Conservation (phyloP, 2,329 filamentous ascomycete species). For the Trichophyton rubrum region DNA sequence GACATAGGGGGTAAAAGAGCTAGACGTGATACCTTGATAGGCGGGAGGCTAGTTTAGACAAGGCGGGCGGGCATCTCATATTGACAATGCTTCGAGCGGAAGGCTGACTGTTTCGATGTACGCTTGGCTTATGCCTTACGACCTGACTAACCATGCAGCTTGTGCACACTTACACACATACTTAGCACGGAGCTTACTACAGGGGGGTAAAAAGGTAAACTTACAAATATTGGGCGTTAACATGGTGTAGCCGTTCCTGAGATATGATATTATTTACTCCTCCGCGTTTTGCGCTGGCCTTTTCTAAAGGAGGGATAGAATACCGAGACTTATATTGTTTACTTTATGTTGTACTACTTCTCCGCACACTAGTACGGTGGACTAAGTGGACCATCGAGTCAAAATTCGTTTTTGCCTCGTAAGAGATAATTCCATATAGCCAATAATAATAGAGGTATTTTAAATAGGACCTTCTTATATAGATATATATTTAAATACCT, state of each 20-base stretch:
- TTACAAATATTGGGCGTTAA: neutral
- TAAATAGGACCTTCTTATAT: too few species aligned
- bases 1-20: too few species aligned
- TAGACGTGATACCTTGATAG: too few species aligned
- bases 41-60: neutral
- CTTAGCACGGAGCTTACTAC: too few species aligned
- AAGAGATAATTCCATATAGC: too few species aligned
- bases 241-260: neutral
- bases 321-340: neutral
- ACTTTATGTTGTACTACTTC: neutral
- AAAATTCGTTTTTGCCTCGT: too few species aligned
- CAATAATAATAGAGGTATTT: too few species aligned
- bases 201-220: neutral
- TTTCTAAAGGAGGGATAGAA: neutral
- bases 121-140: neutral
- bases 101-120: neutral
- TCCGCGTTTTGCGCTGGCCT: neutral
- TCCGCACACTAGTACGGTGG: neutral
- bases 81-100: neutral
- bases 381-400: too few species aligned
- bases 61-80: neutral
- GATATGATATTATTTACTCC: neutral
- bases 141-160: neutral
- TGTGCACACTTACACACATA: too few species aligned
- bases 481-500: too few species aligned